These are phyloP conservation scores for Aureobasidium mangrovei DNA, from an alignment of 2,329 filamentous ascomycete species.

Conservation along the genomic window DNA sequence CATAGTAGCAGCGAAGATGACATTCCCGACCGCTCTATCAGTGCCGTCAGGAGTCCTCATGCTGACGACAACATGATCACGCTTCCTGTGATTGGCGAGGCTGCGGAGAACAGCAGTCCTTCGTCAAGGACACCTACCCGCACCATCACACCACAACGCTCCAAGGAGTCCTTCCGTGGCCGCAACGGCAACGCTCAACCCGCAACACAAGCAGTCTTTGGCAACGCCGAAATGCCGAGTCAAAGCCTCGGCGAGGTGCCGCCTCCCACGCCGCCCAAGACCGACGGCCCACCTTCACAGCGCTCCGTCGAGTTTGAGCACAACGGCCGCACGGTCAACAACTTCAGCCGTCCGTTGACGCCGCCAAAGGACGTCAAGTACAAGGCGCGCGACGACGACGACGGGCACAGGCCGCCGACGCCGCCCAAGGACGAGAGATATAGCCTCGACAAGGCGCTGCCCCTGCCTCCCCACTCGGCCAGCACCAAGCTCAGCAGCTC, in stretches of 20 bases:
- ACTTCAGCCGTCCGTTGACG: slow-evolving; percentile 34
- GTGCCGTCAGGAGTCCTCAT: slow-evolving; percentile 48
- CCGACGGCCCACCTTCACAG: slow-evolving; percentile 18
- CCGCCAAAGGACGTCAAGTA: slow-evolving; percentile 33
- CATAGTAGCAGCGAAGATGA: slow-evolving; percentile 43
- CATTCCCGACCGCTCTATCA: slow-evolving; percentile 54
- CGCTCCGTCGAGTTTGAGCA: slow-evolving; percentile 17
- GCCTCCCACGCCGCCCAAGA: slow-evolving; percentile 26
- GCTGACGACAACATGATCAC: slow-evolving; percentile 49
- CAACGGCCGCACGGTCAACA: slow-evolving; percentile 17
- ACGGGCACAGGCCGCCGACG: slow-evolving; percentile 26
- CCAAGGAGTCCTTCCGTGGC: slow-evolving; percentile 18
- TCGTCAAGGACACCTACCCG: slow-evolving; percentile 19
- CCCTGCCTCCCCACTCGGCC: slow-evolving; percentile 19
- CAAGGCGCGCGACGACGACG: slow-evolving; percentile 17
- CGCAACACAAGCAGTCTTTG: slow-evolving; percentile 16
- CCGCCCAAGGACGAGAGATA: slow-evolving; percentile 30
- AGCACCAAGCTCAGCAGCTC: slow-evolving; percentile 19
- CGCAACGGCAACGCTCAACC: background rate
- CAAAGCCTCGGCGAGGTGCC: slow-evolving; percentile 24
- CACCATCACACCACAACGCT: slow-evolving; percentile 19
- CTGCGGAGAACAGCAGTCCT: slow-evolving; percentile 64
- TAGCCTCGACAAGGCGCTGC: slow-evolving; percentile 22
- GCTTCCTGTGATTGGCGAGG: slow-evolving; percentile 83
- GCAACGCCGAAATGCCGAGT: slow-evolving; percentile 21